Percentiles rank a stretch among this genome's conserved stretches.
Conservation (phyloP, 768 basidiomycete genomes). For the Collybia sordida region DNA sequence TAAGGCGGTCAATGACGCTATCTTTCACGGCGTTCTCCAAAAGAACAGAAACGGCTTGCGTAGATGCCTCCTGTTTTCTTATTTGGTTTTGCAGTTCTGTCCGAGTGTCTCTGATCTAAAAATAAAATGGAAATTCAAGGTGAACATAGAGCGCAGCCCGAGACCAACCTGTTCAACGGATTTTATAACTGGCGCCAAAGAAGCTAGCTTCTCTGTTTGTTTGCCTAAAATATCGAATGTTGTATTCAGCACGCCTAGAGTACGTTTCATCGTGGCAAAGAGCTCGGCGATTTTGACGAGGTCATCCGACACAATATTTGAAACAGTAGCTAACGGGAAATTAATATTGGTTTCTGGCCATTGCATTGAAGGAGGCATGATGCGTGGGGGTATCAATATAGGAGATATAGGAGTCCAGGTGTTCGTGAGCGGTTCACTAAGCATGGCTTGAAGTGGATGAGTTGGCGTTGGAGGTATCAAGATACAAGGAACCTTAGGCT, state of each 20-base stretch:
- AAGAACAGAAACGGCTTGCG: constrained; percentile 30
- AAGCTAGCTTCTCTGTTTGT: constrained; percentile 45
- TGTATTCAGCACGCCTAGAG: constrained; percentile 35
- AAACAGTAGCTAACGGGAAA: constrained; percentile 7
- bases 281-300: constrained; percentile 43
- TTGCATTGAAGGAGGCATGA: not conserved
- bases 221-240: constrained; percentile 45
- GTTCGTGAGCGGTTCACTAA: not conserved
- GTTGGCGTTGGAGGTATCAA: constrained; percentile 23
- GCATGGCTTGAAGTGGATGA: constrained; percentile 1
- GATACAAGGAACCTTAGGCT: constrained; percentile 21
- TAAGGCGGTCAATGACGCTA: constrained; percentile 39
- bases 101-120: constrained; percentile 40
- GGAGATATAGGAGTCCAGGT: constrained; percentile 5
- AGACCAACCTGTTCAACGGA: constrained; percentile 40
- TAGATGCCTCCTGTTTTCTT: constrained; percentile 33
- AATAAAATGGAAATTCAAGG: constrained; percentile 8
- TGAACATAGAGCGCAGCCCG: not conserved
- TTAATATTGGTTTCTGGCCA: not conserved
- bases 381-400: constrained; percentile 1
- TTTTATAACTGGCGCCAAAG: constrained; percentile 44
- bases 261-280: constrained; percentile 43
- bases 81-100: constrained; percentile 38
- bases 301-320: constrained; percentile 32
- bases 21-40: constrained; percentile 41